Base-by-base conservation (phyloP, 257 asterid genomes). In the Solanum okadae region DNA sequence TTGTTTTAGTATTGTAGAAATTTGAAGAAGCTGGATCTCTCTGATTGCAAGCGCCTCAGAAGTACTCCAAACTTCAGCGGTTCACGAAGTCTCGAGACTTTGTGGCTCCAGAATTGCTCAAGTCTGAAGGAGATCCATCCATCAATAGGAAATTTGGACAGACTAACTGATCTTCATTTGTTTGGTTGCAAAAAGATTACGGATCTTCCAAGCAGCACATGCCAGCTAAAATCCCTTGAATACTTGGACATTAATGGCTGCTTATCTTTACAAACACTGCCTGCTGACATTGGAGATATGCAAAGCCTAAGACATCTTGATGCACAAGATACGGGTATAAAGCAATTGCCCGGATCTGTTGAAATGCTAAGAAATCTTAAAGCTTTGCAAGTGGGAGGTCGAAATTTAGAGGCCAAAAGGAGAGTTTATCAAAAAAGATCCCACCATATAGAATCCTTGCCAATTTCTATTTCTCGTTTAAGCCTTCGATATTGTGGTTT, bases 191-290 rank as follows among this genome's bases (percentile, higher is more conserved):
- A 46, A 46, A 46, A 46, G 56, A 46, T 46, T 4, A 1, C 6
- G 1, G 56, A 46, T 46, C 56, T 46, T 4, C 56, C 56, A 13
- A 4, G 56, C 18, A 46, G 0, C 56, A 46, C 1, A 12, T 13
- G 56, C 56, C 56, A 46, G 56, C 56, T 46, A 46, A 46, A 13
- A 13, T 46, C 56, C 2, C 56, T 46, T 13, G 18, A 46, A 46
- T 0, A 13, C 18, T 46, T 46, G 56, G 1, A 1, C 56, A 13
- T 46, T 46, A 46, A 0, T 46, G 0, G 13, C 56, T 44, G 56
- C 56, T 13, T 0, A 46, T 46, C 56, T 46, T 46, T 46, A 46
- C 56, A 46, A 46, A 46, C 56, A 46, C 56, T 46, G 56, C 56
- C 56, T 0, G 56, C 18, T 46, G 56, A 46, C 56, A 46, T 46